phyloP scores from a whole-genome alignment of 306 rosid genomes.

The Gillenia trifoliata region DNA sequence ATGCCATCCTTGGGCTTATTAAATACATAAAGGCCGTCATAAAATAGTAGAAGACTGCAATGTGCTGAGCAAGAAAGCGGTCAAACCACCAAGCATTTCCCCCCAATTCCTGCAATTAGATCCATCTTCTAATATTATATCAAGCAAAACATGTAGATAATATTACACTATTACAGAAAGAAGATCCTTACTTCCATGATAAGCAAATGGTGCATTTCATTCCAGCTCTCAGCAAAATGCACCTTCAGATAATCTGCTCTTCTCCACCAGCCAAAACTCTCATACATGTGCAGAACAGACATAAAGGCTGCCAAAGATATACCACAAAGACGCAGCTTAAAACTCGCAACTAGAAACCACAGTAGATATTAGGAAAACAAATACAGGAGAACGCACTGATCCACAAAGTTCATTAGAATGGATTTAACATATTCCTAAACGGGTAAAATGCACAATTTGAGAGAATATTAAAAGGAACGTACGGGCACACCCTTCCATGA shows the following conservation, averaged over 20 bases:
- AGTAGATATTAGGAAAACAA: background rate
- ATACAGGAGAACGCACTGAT: background rate
- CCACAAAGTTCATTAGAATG: background rate
- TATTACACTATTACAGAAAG: background rate
- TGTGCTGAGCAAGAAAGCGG: conserved; percentile 95
- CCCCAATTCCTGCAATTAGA: conserved; percentile 85
- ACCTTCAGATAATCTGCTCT: conserved; percentile 94
- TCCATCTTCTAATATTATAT: conserved; percentile 4
- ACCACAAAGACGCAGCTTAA: conserved; percentile 7
- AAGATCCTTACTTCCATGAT: conserved; percentile 74
- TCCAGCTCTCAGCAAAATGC: conserved; percentile 99
- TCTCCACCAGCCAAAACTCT: conserved; percentile 99
- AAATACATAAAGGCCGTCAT: conserved; percentile 78
- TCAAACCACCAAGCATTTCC: conserved; percentile 97
- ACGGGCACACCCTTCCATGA: background rate
- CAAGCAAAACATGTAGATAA: conserved; percentile 9
- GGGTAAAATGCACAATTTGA: background rate
- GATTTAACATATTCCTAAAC: background rate
- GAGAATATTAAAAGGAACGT: background rate
- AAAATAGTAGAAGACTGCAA: conserved; percentile 69
- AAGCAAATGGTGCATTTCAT: conserved; percentile 98
- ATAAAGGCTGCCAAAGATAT: conserved; percentile 59
- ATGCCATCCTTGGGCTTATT: conserved; percentile 97
- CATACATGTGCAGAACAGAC: conserved; percentile 93
- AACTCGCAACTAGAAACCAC: conserved; percentile 6